Base-by-base conservation (phyloP, 352 stramenopile species). In the Phytophthora fragariae region DNA sequence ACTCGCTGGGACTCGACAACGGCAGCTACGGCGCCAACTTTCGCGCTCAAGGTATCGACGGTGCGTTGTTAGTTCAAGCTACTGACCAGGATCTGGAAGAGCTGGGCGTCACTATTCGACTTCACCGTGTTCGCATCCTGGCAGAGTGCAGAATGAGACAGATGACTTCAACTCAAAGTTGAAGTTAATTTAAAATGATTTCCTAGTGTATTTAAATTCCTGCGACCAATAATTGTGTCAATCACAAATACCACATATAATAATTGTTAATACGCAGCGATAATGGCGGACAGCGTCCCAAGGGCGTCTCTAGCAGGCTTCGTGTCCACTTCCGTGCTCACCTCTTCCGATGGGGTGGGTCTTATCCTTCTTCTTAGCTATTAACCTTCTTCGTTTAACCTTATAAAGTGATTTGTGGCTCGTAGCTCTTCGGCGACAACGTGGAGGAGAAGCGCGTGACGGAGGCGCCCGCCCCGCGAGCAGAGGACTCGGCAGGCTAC, bases 371-470 rank as follows among this genome's bases (percentile, higher is more conserved):
- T 56, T 1, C 17, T 31, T 8, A 14, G 5, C n/a, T 52, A 11
- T 11, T 9, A 3, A 27, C 5, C 15, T 10, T n/a, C 3, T 17
- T 52, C 3, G 1, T 10, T n/a, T 62, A 19, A 44, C 19, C 12
- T 52, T 15, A 52, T 49, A 33, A 62, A 6, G 49, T 31, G 14
- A 29, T 11, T 1, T 60, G 21, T n/a, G 37, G 10, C 11, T 37
- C 58, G 10, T 78, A 97, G 90, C 85, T 97, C 65, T 97, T 97
- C 52, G 90, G 90, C 11, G 88, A 97, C 73, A 94, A 97, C 57
- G 85, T 92, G 19, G 87, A 95, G 65, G 90, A 97, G 73, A 81
- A 85, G 70, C 90, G 90, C 24, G 88, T 95, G 70, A 83, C 87
- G 17, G 83, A 95, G 57, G 76, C 83, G 8, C 87, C 88, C 14